These are phyloP conservation scores for Suillus brevipes DNA, from an alignment of 768 basidiomycete species.

Conservation along the genomic window DNA sequence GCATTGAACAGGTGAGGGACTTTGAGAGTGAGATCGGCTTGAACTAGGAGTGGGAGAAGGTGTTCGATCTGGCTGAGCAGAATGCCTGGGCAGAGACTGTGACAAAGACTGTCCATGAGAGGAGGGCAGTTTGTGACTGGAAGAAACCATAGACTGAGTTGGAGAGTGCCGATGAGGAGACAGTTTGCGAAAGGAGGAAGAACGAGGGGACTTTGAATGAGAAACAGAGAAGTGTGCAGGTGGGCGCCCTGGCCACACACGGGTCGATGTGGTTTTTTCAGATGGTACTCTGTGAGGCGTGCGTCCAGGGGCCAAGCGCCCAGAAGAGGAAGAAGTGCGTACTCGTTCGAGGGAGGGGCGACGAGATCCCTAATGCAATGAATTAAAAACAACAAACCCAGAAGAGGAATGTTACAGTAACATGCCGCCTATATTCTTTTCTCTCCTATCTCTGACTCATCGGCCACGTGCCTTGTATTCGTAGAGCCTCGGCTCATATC, in stretches of 20 bases:
- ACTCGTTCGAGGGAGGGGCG: not conserved
- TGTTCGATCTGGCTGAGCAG: not conserved
- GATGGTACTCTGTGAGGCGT: not conserved
- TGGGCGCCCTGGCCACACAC: not conserved
- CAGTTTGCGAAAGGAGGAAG: not conserved
- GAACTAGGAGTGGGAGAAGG: not conserved
- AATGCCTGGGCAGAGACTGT: not conserved
- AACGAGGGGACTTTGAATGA: not conserved
- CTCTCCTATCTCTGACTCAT: no score
- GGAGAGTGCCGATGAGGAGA: not conserved
- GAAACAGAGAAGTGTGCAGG: not conserved
- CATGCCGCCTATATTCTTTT: no score
- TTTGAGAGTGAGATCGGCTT: not conserved
- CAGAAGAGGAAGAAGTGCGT: not conserved
- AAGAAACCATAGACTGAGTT: constrained; percentile 1
- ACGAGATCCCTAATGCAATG: not conserved
- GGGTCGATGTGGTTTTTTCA: not conserved
- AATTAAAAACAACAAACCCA: not conserved
- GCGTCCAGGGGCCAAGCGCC: not conserved
- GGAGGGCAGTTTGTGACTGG: not conserved
- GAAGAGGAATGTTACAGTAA: no score
- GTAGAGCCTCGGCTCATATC: no score
- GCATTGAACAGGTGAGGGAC: not conserved
- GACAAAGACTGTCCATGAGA: not conserved
- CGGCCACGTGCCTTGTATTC: no score